These are phyloP conservation scores for Populus deltoides DNA, from an alignment of 345 rosid species.

Conservation along the genomic window DNA sequence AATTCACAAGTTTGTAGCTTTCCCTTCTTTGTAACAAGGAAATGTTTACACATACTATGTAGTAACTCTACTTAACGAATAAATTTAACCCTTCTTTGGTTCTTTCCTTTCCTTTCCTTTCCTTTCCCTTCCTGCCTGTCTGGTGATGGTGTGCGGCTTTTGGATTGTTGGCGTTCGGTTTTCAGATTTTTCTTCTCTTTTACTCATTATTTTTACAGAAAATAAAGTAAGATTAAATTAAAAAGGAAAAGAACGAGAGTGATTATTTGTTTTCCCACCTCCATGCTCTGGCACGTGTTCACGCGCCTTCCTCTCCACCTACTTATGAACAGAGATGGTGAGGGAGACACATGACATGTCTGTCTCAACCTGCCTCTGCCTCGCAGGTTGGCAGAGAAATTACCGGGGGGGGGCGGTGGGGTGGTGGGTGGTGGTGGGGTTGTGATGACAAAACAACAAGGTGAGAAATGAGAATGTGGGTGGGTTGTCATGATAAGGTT, in stretches of 20 bases:
- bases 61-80: background rate
- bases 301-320: too few relatives aligned
- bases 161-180: background rate
- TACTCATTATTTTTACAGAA: too few relatives aligned
- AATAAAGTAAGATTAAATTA: background rate
- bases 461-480: too few relatives aligned
- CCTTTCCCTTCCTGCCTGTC: background rate
- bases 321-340: too few relatives aligned
- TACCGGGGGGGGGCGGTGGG: too few relatives aligned
- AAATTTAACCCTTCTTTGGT: background rate
- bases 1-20: background rate
- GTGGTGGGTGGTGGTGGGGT: rapidly evolving
- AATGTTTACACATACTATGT: background rate
- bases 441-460: too few relatives aligned
- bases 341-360: too few relatives aligned
- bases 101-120: background rate
- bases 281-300: background rate
- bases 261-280: background rate
- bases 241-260: background rate
- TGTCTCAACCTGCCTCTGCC: too few relatives aligned
- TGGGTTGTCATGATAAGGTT: too few relatives aligned
- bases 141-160: background rate
- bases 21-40: background rate
- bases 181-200: background rate
- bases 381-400: too few relatives aligned